phyloP scores from a whole-genome alignment of 1,284 basidiomycete genomes.

The Grifola frondosa region DNA sequence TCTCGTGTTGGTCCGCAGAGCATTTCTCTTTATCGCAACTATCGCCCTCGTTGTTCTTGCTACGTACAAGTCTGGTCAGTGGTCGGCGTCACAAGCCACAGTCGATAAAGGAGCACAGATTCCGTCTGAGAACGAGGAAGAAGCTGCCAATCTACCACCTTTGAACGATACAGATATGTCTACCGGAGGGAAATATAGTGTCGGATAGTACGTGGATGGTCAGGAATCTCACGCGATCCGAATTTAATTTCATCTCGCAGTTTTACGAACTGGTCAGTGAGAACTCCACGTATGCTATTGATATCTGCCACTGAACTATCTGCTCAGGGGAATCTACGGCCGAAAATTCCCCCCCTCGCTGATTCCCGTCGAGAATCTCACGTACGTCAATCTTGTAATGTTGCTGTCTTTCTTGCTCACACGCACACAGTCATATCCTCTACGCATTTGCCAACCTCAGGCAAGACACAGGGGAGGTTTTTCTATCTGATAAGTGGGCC shows the following conservation, averaged over 20 bases:
- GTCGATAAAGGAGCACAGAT: conserved; percentile 16
- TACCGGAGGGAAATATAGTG: conserved; percentile 60
- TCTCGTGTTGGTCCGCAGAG: conserved; percentile 16
- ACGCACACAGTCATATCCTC: conserved; percentile 62
- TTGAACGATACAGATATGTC: conserved; percentile 27
- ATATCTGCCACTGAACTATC: conserved; percentile 17
- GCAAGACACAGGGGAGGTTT: conserved; percentile 80
- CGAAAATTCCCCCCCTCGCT: conserved; percentile 82
- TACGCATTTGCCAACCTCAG: conserved; percentile 91
- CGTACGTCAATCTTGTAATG: conserved; percentile 51
- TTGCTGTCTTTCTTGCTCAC: conserved; percentile 6
- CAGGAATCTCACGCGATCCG: too few relatives aligned
- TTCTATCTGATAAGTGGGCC: conserved; percentile 88
- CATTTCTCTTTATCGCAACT: conserved; percentile 32
- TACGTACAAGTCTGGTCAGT: conserved; percentile 47
- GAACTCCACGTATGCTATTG: not conserved
- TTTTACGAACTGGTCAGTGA: conserved; percentile 71
- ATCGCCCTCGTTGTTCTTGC: conserved; percentile 40
- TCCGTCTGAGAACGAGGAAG: conserved; percentile 13
- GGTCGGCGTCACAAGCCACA: conserved; percentile 30
- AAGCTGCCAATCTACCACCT: conserved; percentile 13
- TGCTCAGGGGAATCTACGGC: conserved; percentile 88
- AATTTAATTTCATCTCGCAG: conserved; percentile 40
- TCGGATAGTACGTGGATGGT: conserved; percentile 73
- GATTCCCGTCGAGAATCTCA: conserved; percentile 82